Evolutionary conservation across 345 rosid genomes (phyloP).

Genomic region (Citrus hindsii): DNA sequence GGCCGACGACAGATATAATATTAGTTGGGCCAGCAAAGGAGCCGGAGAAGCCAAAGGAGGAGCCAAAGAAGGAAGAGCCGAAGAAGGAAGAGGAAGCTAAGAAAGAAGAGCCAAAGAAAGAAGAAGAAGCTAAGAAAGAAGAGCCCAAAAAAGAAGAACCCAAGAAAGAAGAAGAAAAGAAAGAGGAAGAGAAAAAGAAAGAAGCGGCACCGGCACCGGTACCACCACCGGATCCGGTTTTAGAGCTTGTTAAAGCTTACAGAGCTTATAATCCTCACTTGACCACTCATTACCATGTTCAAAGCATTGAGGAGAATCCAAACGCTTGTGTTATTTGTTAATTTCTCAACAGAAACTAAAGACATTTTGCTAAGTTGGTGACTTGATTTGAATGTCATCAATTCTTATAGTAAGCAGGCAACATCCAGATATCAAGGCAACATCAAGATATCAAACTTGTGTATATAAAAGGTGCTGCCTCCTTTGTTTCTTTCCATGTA

Average conservation of each 20-base stretch:
- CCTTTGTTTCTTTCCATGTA: constrained; percentile 2
- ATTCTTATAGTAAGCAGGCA: constrained; percentile 12
- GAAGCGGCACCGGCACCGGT: constrained; percentile 31
- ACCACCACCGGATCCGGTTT: constrained; percentile 57
- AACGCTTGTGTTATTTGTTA: constrained; percentile 81
- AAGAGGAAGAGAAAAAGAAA: constrained; percentile 26
- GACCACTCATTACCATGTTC: constrained; percentile 68
- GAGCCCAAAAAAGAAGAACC: constrained; percentile 25
- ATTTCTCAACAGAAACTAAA: background rate
- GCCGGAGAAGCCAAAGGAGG: constrained; percentile 66
- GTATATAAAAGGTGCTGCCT: constrained; percentile 20
- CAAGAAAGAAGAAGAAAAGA: constrained; percentile 29
- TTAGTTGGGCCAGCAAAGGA: constrained; percentile 83
- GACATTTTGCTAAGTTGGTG: constrained; percentile 12
- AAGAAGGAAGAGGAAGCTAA: background rate
- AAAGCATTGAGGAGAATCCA: constrained; percentile 92
- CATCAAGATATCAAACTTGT: constrained; percentile 8
- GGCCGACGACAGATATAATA: constrained; percentile 61
- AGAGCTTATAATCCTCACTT: constrained; percentile 78
- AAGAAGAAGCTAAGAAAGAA: constrained; percentile 29
- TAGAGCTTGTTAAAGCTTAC: constrained; percentile 81
- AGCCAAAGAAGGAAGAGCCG: constrained; percentile 61
- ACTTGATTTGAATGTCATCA: constrained; percentile 27
- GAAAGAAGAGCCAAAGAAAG: constrained; percentile 19
- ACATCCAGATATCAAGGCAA: constrained; percentile 9